A percentile compares a stretch with the other conserved stretches of the same genome.
Evolutionary conservation across 2,329 filamentous ascomycete genomes (phyloP).

Genomic region (Akanthomyces uredinophilus): DNA sequence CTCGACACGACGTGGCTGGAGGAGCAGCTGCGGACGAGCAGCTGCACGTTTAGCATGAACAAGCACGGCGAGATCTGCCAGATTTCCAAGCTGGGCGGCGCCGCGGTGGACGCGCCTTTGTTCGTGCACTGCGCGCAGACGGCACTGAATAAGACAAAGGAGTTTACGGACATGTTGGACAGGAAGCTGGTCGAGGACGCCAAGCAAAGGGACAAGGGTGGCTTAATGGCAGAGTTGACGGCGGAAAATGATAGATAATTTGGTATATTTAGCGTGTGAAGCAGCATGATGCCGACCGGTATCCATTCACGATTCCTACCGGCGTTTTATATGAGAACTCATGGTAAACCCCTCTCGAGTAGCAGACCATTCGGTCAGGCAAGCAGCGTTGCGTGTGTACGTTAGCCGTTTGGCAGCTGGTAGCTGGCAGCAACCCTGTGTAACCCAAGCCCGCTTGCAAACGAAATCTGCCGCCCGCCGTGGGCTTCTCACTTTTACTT

Average conservation of each 20-base stretch:
- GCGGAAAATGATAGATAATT: conserved; percentile 71
- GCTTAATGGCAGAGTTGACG: conserved; percentile 69
- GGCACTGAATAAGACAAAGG: conserved; percentile 74
- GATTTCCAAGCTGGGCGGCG: conserved; percentile 83
- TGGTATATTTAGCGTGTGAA: background rate
- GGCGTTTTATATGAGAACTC: too few relatives aligned
- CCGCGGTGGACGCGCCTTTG: conserved; percentile 71
- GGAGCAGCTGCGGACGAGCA: conserved; percentile 69
- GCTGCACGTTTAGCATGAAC: conserved; percentile 80
- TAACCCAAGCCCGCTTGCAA: too few relatives aligned
- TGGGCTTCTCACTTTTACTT: too few relatives aligned
- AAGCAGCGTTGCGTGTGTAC: too few relatives aligned
- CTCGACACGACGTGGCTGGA: conserved; percentile 70
- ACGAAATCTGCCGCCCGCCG: too few relatives aligned
- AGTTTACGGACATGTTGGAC: conserved; percentile 70
- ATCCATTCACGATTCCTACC: background rate
- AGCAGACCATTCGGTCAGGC: too few relatives aligned
- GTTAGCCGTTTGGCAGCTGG: too few relatives aligned
- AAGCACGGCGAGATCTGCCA: conserved; percentile 86
- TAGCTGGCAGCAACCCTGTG: too few relatives aligned
- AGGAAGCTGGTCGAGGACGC: conserved; percentile 70
- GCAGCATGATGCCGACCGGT: background rate
- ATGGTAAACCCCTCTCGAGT: too few relatives aligned
- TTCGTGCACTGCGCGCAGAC: conserved; percentile 71
- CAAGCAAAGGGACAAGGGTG: conserved; percentile 71